A percentile compares a stretch with the other conserved stretches of the same genome.
These are phyloP conservation scores for Albatrellus ellisii DNA, from an alignment of 768 basidiomycete genomes.

Conservation along the genomic window DNA sequence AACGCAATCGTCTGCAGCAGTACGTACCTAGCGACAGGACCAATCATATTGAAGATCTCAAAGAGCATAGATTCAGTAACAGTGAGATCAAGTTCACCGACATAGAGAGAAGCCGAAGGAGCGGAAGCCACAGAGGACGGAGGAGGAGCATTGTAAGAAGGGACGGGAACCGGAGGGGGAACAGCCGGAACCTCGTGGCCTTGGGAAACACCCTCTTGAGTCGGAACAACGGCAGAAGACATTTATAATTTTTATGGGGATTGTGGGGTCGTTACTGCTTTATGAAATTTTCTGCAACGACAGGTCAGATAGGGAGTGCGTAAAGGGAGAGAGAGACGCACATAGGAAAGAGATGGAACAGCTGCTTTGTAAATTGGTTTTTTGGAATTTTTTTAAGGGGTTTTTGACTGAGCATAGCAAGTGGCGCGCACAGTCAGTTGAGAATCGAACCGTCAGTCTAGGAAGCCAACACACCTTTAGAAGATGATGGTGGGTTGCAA, in stretches of 20 bases:
- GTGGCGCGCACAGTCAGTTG: too few relatives aligned
- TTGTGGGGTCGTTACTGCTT: conserved; percentile 83
- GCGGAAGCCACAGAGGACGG: conserved; percentile 40
- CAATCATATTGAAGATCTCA: conserved; percentile 99
- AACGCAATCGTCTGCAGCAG: conserved; percentile 1
- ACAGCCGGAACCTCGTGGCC: conserved; percentile 32
- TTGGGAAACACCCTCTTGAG: conserved; percentile 19
- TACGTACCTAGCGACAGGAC: conserved; percentile 88
- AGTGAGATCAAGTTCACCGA: conserved; percentile 95
- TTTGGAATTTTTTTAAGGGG: conserved; percentile 49
- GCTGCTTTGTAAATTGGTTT: conserved; percentile 59
- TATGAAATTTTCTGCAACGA: conserved; percentile 56
- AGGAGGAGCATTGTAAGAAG: conserved; percentile 33
- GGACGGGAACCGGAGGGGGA: conserved; percentile 38
- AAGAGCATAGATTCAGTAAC: conserved; percentile 99
- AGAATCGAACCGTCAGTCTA: too few relatives aligned
- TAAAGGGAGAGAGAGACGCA: conserved; percentile 23
- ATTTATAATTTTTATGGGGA: conserved; percentile 22
- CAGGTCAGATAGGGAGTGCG: conserved; percentile 8
- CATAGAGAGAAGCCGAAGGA: conserved; percentile 91
- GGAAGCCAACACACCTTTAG: conserved; percentile 30
- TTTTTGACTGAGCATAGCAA: conserved; percentile 32
- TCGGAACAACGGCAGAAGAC: conserved; percentile 23
- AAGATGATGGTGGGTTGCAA: conserved; percentile 55
- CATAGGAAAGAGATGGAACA: conserved; percentile 64